Percentiles rank a stretch among this genome's conserved stretches.
These are phyloP conservation scores for Talaromyces nanjingensis DNA, from an alignment of 495 filamentous ascomycete genomes.

Conservation along the genomic window DNA sequence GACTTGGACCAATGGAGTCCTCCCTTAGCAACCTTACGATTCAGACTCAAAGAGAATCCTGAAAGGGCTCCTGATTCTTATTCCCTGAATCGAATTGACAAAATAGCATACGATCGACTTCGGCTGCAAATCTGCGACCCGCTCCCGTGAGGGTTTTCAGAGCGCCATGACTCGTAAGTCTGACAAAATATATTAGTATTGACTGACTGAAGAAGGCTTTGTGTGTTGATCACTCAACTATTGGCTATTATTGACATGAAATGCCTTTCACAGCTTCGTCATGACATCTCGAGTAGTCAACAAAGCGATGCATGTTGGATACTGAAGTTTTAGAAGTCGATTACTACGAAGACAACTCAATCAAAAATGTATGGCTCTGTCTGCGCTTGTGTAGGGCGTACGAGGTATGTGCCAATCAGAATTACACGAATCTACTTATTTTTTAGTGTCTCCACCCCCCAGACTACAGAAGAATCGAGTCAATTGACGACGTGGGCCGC, in stretches of 20 bases:
- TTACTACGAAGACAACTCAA: background rate
- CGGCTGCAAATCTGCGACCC: constrained; percentile 1
- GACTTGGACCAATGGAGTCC: background rate
- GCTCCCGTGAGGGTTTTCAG: background rate
- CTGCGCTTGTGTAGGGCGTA: background rate
- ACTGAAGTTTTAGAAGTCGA: background rate
- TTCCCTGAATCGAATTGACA: background rate
- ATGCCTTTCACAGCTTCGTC: background rate
- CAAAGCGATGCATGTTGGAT: background rate
- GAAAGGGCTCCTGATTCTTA: background rate
- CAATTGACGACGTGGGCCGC: background rate
- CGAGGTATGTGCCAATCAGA: background rate
- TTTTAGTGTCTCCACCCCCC: background rate
- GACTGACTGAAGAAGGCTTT: background rate
- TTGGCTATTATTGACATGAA: background rate
- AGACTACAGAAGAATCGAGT: background rate
- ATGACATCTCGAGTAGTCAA: background rate
- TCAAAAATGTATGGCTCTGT: background rate
- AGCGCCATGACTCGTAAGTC: background rate
- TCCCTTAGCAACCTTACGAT: background rate
- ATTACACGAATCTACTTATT: background rate
- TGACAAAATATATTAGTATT: background rate
- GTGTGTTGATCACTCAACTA: background rate
- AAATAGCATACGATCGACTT: background rate
- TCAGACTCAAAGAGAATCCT: background rate